phyloP scores from a whole-genome alignment of 176 grass and related monocot genomes.

The Neostapfia colusana region DNA sequence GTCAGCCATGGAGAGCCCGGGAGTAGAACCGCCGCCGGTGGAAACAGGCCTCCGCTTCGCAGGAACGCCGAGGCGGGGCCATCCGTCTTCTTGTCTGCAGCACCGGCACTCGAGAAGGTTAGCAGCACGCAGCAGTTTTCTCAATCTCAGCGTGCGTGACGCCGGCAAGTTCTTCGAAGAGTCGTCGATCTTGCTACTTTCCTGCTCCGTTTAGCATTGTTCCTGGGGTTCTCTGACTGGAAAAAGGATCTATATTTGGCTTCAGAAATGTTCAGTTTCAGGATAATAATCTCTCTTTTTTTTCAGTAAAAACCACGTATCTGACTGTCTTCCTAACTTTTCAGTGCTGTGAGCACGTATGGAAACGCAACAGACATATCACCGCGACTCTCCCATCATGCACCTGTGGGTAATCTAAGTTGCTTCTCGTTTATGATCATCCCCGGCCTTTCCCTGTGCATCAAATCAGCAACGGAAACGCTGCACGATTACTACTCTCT shows the following conservation, averaged over 20 bases:
- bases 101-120: slow-evolving; percentile 50
- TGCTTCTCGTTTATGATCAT: not conserved
- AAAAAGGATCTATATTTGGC: too few relatives aligned
- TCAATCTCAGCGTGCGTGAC: too few relatives aligned
- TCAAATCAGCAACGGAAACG: not conserved
- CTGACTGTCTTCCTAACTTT: slow-evolving; percentile 9
- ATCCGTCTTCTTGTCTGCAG: slow-evolving; percentile 18
- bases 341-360: slow-evolving; percentile 43
- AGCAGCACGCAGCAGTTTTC: slow-evolving; percentile 1
- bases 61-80: slow-evolving; percentile 6
- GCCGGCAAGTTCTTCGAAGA: not conserved
- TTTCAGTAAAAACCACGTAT: slow-evolving; percentile 14
- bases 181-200: not conserved
- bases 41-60: not conserved
- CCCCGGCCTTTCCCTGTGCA: not conserved
- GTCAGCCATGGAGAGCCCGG: slow-evolving; percentile 16
- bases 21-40: not conserved
- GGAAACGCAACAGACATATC: slow-evolving; percentile 48
- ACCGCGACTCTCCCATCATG: slow-evolving; percentile 51
- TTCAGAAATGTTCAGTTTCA: slow-evolving; percentile 28
- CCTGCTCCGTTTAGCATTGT: too few relatives aligned
- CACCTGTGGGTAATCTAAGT: slow-evolving; percentile 69
- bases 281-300: not conserved
- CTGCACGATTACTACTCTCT: not conserved
- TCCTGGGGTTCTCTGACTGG: too few relatives aligned